These are phyloP conservation scores for Verruconis gallopava DNA, from an alignment of 2,329 filamentous ascomycete species.

Conservation along the genomic window DNA sequence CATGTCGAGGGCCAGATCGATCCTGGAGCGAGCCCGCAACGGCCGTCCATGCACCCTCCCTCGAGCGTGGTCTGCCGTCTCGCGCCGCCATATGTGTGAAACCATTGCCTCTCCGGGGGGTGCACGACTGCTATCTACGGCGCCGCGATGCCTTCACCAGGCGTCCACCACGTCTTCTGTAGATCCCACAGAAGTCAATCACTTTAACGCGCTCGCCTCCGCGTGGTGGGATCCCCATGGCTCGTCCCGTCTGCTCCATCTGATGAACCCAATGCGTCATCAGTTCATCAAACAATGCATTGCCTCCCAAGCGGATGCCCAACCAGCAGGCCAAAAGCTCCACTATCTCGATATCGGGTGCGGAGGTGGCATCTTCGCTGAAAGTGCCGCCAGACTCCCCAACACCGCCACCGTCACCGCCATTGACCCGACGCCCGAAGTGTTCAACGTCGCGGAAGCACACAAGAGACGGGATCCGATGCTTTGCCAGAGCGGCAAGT, in stretches of 20 bases:
- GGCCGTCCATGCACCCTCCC: too few relatives aligned
- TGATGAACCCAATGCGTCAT: slow-evolving; percentile 96
- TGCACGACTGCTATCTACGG: too few relatives aligned
- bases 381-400: slow-evolving; percentile 61
- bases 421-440: slow-evolving; percentile 64
- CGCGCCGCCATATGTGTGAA: too few relatives aligned
- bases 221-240: slow-evolving; percentile 97
- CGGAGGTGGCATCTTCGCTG: slow-evolving; percentile 92
- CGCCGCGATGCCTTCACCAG: background rate
- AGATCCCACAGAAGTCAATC: slow-evolving; percentile 76
- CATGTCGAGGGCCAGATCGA: too few relatives aligned
- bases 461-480: slow-evolving; percentile 65
- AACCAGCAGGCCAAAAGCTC: slow-evolving; percentile 29
- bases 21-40: too few relatives aligned
- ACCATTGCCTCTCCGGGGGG: too few relatives aligned
- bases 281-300: slow-evolving; percentile 74
- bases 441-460: slow-evolving; percentile 59
- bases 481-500: slow-evolving; percentile 40
- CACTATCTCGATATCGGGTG: slow-evolving; percentile 86
- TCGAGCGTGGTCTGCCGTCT: too few relatives aligned
- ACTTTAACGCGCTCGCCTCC: slow-evolving; percentile 87
- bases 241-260: slow-evolving; percentile 79
- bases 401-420: slow-evolving; percentile 54
- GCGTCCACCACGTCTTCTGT: slow-evolving; percentile 44
- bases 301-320: slow-evolving; percentile 21